Evolutionary conservation across 257 asterid species (phyloP), one percentile per base, ranked within the genome.

Genomic region (Nicotiana knightiana): DNA sequence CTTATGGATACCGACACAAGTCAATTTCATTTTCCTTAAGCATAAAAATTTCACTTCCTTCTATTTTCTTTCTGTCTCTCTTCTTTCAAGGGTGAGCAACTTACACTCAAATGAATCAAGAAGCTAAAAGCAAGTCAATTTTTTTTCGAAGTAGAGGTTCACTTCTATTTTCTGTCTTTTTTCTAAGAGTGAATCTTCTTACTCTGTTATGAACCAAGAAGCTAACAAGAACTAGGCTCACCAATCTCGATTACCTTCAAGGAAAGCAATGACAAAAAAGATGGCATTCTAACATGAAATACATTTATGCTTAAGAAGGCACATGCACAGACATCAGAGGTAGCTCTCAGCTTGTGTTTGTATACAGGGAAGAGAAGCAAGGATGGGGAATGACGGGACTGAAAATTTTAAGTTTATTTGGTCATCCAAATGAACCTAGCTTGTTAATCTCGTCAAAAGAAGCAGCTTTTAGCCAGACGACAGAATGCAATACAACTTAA

Each of bases 361-460:
- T 6, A 71, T 24, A 24, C 9, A 9, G 39, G 4, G 6, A 30
- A 15, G 35, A 28, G 26, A 24, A 3, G n/a, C 6, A 12, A 46
- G 30, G 39, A 46, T 12, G 21, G 21, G 12, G 17, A 53, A 53
- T 53, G 7, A 58, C 32, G 46, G 13, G 35, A 71, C 8, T 5
- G 5, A 12, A 71, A 15, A 21, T 6, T 24, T 46, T 11, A 46
- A 13, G 79, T 71, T 71, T 71, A 46, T n/a, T 71, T 71, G 39
- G 33, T 35, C 61, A 71, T 71, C 79, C 24, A 21, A 46, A 71
- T 71, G 61, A 71, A 71, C 12, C 78, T 46, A 71, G 78, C 61
- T 71, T 9, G 13, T 46, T 70, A 70, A 70, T 48, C 15, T 46
- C 24, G 21, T 13, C 37, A 71, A 70, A 70, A 46, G 37, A 71